Evolutionary conservation across 305 asterid species (phyloP).

Genomic region (Plantago rigida): DNA sequence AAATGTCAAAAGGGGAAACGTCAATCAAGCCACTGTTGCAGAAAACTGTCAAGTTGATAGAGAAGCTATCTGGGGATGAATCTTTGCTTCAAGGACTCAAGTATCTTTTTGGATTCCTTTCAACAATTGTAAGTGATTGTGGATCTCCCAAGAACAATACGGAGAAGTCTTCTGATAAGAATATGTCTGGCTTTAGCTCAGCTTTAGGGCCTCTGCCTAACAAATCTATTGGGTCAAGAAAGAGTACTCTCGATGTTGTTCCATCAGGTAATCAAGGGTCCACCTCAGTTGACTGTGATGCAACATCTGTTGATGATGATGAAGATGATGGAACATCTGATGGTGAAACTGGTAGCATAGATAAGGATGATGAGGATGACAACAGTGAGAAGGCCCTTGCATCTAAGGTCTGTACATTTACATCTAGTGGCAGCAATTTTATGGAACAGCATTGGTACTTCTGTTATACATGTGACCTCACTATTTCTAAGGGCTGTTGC

Average conservation of each 20-base stretch:
- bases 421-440: conserved; percentile 98
- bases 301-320: conserved; percentile 91
- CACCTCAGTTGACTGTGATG: conserved; percentile 77
- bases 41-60: conserved; percentile 56
- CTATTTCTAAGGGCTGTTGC: conserved; percentile 96
- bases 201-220: conserved; percentile 52
- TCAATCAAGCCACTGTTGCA: conserved; percentile 58
- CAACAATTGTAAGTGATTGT: conserved; percentile 50
- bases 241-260: conserved; percentile 54
- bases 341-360: conserved; percentile 91
- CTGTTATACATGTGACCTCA: conserved; percentile 95
- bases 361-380: conserved; percentile 94
- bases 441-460: conserved; percentile 99
- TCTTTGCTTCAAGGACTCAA: conserved; percentile 69
- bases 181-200: conserved; percentile 46
- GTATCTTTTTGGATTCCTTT: conserved; percentile 70
- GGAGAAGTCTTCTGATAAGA: conserved; percentile 54
- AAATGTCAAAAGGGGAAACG: conserved; percentile 64
- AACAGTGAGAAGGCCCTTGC: conserved; percentile 89
- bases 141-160: conserved; percentile 41
- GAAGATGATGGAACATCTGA: conserved; percentile 99
- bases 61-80: conserved; percentile 69
- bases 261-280: conserved; percentile 70
- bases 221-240: conserved; percentile 62
- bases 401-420: conserved; percentile 91